phyloP scores from a whole-genome alignment of 2,329 filamentous ascomycete genomes.

The Neonectria magnoliae region DNA sequence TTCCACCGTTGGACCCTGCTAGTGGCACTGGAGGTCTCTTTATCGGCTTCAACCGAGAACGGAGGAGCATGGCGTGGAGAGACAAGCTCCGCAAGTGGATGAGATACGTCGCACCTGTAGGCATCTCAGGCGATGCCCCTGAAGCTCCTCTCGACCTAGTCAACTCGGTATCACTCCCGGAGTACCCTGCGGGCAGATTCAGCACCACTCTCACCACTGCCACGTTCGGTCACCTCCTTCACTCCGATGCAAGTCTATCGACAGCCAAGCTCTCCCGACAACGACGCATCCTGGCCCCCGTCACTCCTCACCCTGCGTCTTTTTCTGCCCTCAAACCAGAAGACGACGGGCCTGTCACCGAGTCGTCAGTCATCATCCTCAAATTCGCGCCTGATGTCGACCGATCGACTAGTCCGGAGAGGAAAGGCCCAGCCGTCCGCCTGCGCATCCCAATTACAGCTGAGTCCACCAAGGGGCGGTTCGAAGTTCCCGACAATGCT shows the following conservation, averaged over 20 bases:
- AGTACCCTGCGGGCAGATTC: not conserved
- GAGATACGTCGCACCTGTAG: constrained; percentile 40
- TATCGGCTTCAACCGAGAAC: constrained; percentile 44
- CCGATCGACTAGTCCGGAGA: not conserved
- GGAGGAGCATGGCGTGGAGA: constrained; percentile 48
- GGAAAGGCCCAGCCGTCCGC: constrained; percentile 38
- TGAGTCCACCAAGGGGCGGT: constrained; percentile 41
- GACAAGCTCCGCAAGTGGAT: constrained; percentile 47
- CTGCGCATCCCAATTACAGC: constrained; percentile 46
- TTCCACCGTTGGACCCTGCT: constrained; percentile 23
- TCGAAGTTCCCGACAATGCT: constrained; percentile 43
- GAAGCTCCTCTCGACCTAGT: constrained; percentile 9
- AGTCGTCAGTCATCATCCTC: constrained; percentile 53
- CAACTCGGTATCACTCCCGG: constrained; percentile 9
- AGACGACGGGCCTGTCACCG: constrained; percentile 37
- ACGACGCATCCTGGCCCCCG: constrained; percentile 55
- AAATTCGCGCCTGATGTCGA: constrained; percentile 54
- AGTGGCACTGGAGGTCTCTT: constrained; percentile 24
- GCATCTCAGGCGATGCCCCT: constrained; percentile 13
- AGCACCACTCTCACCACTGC: constrained; percentile 48
- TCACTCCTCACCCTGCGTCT: constrained; percentile 58
- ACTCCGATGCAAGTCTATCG: constrained; percentile 32
- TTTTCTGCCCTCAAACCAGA: constrained; percentile 52
- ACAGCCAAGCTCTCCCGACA: constrained; percentile 9
- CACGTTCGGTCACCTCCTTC: constrained; percentile 63